Percentiles rank a stretch among this genome's conserved stretches.
These are phyloP conservation scores for Neonectria hederae DNA, from an alignment of 2,329 filamentous ascomycete genomes.

Conservation along the genomic window DNA sequence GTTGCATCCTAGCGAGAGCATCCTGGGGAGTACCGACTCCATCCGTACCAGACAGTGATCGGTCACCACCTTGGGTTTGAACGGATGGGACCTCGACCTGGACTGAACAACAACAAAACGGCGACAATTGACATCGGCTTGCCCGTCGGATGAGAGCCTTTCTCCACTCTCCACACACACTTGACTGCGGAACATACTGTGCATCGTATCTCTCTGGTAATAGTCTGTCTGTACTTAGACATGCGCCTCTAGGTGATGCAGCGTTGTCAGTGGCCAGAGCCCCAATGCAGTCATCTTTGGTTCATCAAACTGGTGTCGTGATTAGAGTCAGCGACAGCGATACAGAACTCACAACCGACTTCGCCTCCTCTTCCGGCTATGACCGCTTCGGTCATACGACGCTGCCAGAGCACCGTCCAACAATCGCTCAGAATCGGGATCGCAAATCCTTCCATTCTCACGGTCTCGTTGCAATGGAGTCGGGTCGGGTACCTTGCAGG, in stretches of 20 bases:
- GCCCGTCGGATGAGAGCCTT: not conserved
- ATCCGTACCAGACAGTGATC: constrained; percentile 12
- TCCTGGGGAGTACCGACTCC: constrained; percentile 4
- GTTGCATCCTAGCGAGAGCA: constrained; percentile 14
- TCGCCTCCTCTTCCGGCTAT: not conserved
- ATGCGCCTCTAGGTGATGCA: not conserved
- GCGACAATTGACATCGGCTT: constrained; percentile 2
- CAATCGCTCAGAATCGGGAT: constrained; percentile 10
- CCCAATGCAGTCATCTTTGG: not conserved
- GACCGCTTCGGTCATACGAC: constrained; percentile 24
- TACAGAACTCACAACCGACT: not conserved
- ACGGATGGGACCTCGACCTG: constrained; percentile 1
- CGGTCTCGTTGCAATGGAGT: constrained; percentile 1
- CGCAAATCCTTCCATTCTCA: constrained; percentile 4
- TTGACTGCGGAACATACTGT: not conserved
- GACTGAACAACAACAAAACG: constrained; percentile 8
- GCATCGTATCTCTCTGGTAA: not conserved
- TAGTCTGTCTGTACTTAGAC: not conserved
- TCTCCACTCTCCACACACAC: constrained; percentile 8
- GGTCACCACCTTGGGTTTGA: constrained; percentile 13
- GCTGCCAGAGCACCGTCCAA: constrained; percentile 11
- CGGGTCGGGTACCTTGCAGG: constrained; percentile 39
- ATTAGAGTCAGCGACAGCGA: not conserved
- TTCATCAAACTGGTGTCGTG: constrained; percentile 8
- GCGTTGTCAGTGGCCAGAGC: constrained; percentile 7